Conservation (phyloP, 2,329 filamentous ascomycete species). For the Trichoderma koningii region DNA sequence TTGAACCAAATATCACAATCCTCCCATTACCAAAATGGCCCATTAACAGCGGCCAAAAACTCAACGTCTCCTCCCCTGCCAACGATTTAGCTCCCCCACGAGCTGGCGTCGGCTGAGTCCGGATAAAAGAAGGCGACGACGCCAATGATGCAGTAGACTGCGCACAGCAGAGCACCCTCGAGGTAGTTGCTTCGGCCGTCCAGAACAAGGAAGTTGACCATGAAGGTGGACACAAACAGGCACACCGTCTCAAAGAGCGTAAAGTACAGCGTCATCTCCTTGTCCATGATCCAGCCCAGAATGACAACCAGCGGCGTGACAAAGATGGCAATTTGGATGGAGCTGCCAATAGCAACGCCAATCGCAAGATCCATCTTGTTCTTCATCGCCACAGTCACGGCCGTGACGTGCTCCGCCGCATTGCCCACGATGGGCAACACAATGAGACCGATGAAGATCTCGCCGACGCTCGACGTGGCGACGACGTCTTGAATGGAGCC, state of each 20-base stretch:
- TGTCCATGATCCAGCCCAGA: constrained; percentile 68
- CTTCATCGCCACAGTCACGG: constrained; percentile 69
- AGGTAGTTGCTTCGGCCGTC: constrained; percentile 87
- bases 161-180: constrained; percentile 70
- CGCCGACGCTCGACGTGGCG: constrained; percentile 55
- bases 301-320: constrained; percentile 71
- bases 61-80: background rate
- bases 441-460: constrained; percentile 71
- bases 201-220: constrained; percentile 84
- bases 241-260: constrained; percentile 87
- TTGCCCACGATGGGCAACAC: constrained; percentile 74
- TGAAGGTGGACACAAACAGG: constrained; percentile 79
- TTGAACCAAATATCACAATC: background rate
- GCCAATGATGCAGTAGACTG: constrained; percentile 68
- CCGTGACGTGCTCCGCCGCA: constrained; percentile 72
- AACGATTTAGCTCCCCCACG: constrained; percentile 35
- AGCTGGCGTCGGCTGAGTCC: constrained; percentile 50
- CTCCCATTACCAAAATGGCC: background rate
- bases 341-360: constrained; percentile 69
- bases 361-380: constrained; percentile 78
- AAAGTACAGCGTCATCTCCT: constrained; percentile 79
- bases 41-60: background rate
- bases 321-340: constrained; percentile 72
- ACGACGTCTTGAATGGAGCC: constrained; percentile 67
- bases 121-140: constrained; percentile 70